Percentiles rank a stretch among this genome's conserved stretches.
phyloP scores from a whole-genome alignment of 805 yeast genomes.

The Kluyveromyces aestuarii region DNA sequence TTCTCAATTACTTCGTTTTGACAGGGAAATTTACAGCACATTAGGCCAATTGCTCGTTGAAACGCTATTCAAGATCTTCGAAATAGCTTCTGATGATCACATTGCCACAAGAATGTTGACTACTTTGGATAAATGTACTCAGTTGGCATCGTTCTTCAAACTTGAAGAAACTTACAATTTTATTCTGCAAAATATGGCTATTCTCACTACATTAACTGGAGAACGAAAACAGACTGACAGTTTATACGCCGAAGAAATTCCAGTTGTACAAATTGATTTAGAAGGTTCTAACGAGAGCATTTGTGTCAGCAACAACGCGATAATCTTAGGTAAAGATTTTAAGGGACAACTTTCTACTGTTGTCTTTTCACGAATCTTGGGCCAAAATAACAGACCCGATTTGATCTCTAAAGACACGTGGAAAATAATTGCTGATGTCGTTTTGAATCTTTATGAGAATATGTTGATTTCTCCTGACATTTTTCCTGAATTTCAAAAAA shows the following conservation, averaged over 20 bases:
- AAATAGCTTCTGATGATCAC: slow-evolving; percentile 85
- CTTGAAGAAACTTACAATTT: slow-evolving; percentile 51
- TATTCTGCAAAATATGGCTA: slow-evolving; percentile 56
- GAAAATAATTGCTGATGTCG: slow-evolving; percentile 48
- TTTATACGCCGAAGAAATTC: slow-evolving; percentile 27
- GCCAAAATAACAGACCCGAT: slow-evolving; percentile 44
- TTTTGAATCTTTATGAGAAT: slow-evolving; percentile 61
- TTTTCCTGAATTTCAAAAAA: slow-evolving; percentile 56
- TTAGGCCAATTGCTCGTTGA: slow-evolving; percentile 58
- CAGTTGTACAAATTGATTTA: slow-evolving; percentile 34
- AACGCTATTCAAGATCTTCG: slow-evolving; percentile 68
- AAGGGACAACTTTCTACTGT: slow-evolving; percentile 87
- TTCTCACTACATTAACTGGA: slow-evolving; percentile 56
- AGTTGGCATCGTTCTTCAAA: slow-evolving; percentile 58
- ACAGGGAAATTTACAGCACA: slow-evolving; percentile 58
- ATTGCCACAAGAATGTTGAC: slow-evolving; percentile 81
- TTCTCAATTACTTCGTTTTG: slow-evolving; percentile 44
- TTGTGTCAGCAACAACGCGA: slow-evolving; percentile 73
- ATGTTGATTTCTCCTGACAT: slow-evolving; percentile 60
- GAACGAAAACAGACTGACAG: slow-evolving; percentile 5
- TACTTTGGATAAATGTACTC: slow-evolving; percentile 77
- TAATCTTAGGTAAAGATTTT: slow-evolving; percentile 80
- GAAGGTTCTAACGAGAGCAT: slow-evolving; percentile 48
- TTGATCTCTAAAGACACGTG: slow-evolving; percentile 37
- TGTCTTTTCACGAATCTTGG: slow-evolving; percentile 70